A percentile compares a stretch with the other conserved stretches of the same genome.
phyloP scores from a whole-genome alignment of 2,329 filamentous ascomycete species.

The Cyphellophora europaea region DNA sequence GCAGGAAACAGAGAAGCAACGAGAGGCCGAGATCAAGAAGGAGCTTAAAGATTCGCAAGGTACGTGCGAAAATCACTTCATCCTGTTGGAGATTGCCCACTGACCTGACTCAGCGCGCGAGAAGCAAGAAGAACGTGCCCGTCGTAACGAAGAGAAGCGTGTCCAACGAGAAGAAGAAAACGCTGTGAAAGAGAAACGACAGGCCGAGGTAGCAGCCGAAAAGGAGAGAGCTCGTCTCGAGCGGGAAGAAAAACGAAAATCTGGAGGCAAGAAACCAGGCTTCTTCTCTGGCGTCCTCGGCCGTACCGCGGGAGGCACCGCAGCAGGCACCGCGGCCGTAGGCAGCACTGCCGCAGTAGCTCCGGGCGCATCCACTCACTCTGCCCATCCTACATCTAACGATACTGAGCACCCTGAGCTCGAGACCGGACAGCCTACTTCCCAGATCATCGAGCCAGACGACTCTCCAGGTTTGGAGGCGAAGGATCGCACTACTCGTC shows the following conservation, averaged over 20 bases:
- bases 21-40: conserved; percentile 28
- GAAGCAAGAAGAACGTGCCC: conserved; percentile 14
- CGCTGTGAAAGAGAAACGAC: conserved; percentile 9
- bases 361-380: neutral
- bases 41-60: conserved; percentile 34
- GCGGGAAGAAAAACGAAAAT: conserved; percentile 13
- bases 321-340: conserved; percentile 2
- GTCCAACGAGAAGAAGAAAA: conserved; percentile 12
- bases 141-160: conserved; percentile 16
- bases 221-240: conserved; percentile 9
- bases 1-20: conserved; percentile 33
- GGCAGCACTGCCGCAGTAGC: conserved; percentile 3
- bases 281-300: conserved; percentile 3
- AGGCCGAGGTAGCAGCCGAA: conserved; percentile 4
- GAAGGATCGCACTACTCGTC: too few species aligned
- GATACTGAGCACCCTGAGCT: too few species aligned
- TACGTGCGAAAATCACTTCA: conserved; percentile 13
- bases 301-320: conserved; percentile 3
- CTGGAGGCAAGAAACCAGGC: conserved; percentile 5
- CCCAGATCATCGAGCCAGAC: too few species aligned
- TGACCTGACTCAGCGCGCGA: conserved; percentile 13
- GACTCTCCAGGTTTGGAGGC: too few species aligned
- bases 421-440: too few species aligned
- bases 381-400: neutral
- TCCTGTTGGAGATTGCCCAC: neutral